These are phyloP conservation scores for Ramaria sp. DNA, from an alignment of 768 basidiomycete genomes.

Conservation along the genomic window DNA sequence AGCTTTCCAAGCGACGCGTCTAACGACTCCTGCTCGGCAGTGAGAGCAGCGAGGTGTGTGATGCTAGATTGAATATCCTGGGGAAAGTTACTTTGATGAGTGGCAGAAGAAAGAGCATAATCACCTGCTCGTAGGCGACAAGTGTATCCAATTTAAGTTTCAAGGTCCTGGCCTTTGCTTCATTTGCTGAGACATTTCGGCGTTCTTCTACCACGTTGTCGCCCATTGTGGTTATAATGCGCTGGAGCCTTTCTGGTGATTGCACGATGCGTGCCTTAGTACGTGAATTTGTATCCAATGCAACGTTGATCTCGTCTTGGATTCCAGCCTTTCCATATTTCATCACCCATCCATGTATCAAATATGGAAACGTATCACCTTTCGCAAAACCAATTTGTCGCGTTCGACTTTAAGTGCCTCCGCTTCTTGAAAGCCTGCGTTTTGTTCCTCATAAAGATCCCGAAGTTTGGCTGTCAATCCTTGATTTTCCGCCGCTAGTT, in stretches of 20 bases:
- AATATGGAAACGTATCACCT: neutral
- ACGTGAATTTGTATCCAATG: constrained; percentile 51
- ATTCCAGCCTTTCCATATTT: constrained; percentile 40
- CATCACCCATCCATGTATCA: neutral
- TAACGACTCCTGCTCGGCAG: constrained; percentile 55
- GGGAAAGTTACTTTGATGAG: neutral
- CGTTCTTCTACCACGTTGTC: constrained; percentile 61
- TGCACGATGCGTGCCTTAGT: constrained; percentile 75
- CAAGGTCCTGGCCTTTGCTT: constrained; percentile 68
- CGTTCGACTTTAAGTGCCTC: constrained; percentile 68
- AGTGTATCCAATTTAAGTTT: constrained; percentile 64
- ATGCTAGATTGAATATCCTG: constrained; percentile 65
- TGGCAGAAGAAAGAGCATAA: constrained; percentile 3
- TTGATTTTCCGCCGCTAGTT: constrained; percentile 48
- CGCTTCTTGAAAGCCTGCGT: constrained; percentile 47
- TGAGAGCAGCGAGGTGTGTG: constrained; percentile 68
- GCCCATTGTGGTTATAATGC: constrained; percentile 71
- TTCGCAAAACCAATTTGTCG: constrained; percentile 32
- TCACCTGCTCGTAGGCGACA: constrained; percentile 64
- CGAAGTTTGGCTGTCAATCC: constrained; percentile 55
- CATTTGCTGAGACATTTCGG: constrained; percentile 47
- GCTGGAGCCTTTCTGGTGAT: constrained; percentile 82
- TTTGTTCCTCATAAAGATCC: constrained; percentile 57
- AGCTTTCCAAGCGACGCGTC: constrained; percentile 58
- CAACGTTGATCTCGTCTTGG: constrained; percentile 45